Base-by-base conservation (phyloP, 768 basidiomycete species). In the Tricholoma terreum region DNA sequence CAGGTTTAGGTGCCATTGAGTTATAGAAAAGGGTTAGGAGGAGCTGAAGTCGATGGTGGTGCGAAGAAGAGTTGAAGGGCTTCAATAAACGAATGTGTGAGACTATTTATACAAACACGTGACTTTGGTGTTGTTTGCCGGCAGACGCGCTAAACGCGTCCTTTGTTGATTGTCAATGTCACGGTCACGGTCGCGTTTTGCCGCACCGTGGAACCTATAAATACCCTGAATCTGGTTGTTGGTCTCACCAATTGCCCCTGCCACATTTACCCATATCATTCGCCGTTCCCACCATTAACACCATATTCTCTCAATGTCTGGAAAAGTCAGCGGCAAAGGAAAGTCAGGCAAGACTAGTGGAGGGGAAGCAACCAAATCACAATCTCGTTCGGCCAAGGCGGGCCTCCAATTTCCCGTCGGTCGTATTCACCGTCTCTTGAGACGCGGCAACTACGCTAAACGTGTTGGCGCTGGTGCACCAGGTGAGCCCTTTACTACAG, bases 391-490 rank as follows among this genome's bases (percentile, higher is more conserved):
- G 24, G 77, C 84, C 40, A 84, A 82, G 68, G 84, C 84, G 17
- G 84, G 84, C 61, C 80, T 85, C 56, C 82, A 85, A 69, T 87
- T 90, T 77, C 89, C 89, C 48, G 88, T 90, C 65, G 88, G 89
- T 77, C 89, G 89, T 84, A 83, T 90, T 62, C 89, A 88, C 75
- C 82, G 86, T 78, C 79, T 87, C 31, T 71, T 90, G 71, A 89
- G 87, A 77, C 81, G 80, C 71, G 88, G 87, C 59, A 89, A 89
- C 76, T 90, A 89, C 63, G 85, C 86, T 56, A 84, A 86, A 65
- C 85, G 89, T 69, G 83, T 91, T 53, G 89, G 89, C 68, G 86
- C 87, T 51, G 87, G 88, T 72, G 86, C 89, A 59, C 87, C 88
- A 65, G 84, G 84, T 84, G 61, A 19, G 71, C 66, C 15, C n/a